These are phyloP conservation scores for Aspergillus pseudoglaucus DNA, from an alignment of 2,329 filamentous ascomycete species.

Conservation along the genomic window DNA sequence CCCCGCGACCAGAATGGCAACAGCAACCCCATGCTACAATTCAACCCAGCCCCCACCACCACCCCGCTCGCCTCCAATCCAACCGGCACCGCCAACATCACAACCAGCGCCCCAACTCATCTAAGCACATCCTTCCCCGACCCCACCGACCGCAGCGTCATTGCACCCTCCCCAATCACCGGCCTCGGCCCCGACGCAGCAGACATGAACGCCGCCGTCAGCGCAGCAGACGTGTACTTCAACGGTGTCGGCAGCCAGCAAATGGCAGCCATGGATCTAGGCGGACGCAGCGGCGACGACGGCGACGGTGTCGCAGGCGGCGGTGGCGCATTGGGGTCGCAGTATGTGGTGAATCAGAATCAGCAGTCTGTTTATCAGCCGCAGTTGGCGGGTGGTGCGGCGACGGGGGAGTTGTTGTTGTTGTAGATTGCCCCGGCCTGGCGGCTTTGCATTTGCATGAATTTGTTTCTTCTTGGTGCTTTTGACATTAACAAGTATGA, in stretches of 20 bases:
- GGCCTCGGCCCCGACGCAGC: conserved; percentile 25
- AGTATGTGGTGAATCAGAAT: conserved; percentile 73
- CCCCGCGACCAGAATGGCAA: conserved; percentile 43
- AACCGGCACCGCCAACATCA: conserved; percentile 24
- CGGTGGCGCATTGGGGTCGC: conserved; percentile 43
- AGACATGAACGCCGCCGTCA: conserved; percentile 65
- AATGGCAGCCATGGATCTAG: conserved; percentile 65
- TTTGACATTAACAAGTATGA: too few relatives aligned
- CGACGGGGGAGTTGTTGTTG: conserved; percentile 66
- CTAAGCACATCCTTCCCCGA: conserved; percentile 11
- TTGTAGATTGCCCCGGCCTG: conserved; percentile 38
- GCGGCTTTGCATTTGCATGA: too few relatives aligned
- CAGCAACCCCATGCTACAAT: conserved; percentile 11
- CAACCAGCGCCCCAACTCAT: conserved; percentile 3
- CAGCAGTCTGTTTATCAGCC: conserved; percentile 70
- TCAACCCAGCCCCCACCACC: conserved; percentile 23
- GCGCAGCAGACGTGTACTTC: conserved; percentile 86
- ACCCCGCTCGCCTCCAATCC: conserved; percentile 22
- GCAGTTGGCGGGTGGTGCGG: conserved; percentile 55
- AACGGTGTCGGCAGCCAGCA: conserved; percentile 66
- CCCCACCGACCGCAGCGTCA: conserved; percentile 21
- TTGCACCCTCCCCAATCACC: conserved; percentile 24
- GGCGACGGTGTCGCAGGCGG: conserved; percentile 61
- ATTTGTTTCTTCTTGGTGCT: too few relatives aligned
- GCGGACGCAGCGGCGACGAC: conserved; percentile 57